Base-by-base conservation (phyloP, 23 red algal species). In the Chondrus crispus region DNA sequence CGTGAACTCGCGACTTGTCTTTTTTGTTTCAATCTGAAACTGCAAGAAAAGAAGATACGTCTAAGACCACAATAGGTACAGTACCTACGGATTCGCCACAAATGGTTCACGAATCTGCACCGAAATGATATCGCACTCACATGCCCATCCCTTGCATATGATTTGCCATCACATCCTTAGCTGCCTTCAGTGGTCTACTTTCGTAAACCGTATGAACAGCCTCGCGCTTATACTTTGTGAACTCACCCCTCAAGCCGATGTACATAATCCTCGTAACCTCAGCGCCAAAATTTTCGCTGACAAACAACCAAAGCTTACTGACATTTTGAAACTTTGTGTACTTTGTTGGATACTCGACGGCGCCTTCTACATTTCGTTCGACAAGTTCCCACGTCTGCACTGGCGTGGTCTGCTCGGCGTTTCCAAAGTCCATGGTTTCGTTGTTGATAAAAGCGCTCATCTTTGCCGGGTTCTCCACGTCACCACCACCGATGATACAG, bases 261-360 rank as follows among this genome's bases (percentile, higher is more conserved):
- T 98, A 98, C 41, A 84, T 55, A 51, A 98, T 94, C 44, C 77
- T 76, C 5, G 96, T 98, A 4, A 74, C 41, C 19, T 94, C 85
- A 18, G 80, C 96, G 14, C 96, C 96, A 88, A 91, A 98, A 86
- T 98, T 98, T 6, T 22, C 28, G 32, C 57, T 70, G 13, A 98
- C 38, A 82, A 95, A 98, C 44, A 98, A 52, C 88, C 80, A 85
- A 41, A 98, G 51, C 50, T 69, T 93, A 18, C 29, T 71, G 1
- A 98, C 96, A 73, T 98, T 98, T 38, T 98, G 85, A 91, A 95
- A 98, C 35, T 80, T 87, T 9, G 96, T 95, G 62, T 68, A 98
- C 48, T 90, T 94, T 10, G 96, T 98, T 18, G 96, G 91, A 81
- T 94, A 95, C 46, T 98, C 96, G n/a, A 98, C 73, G 48, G 44